phyloP scores from a whole-genome alignment of 2,329 filamentous ascomycete species.

The Penicillium nordicum region DNA sequence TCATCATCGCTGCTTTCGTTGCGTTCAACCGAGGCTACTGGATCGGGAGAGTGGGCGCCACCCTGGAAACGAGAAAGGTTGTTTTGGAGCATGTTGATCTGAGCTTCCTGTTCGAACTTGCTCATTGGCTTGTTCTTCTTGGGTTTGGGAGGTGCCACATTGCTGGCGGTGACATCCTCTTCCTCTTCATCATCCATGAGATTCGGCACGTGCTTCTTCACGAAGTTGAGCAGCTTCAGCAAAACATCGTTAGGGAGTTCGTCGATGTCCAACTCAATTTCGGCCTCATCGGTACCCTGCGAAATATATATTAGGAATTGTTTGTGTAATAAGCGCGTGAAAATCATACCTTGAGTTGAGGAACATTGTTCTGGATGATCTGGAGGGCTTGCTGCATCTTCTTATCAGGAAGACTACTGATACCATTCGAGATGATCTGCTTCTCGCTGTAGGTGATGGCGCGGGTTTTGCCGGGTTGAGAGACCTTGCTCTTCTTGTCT shows the following conservation, averaged over 20 bases:
- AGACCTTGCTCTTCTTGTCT: conserved; percentile 43
- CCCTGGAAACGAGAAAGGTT: conserved; percentile 47
- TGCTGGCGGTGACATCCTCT: conserved; percentile 35
- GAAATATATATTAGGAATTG: conserved; percentile 10
- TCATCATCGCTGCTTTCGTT: conserved; percentile 47
- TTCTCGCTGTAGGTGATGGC: conserved; percentile 78
- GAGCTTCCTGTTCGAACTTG: conserved; percentile 50
- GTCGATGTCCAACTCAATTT: conserved; percentile 50
- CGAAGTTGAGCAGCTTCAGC: conserved; percentile 45
- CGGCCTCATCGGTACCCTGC: conserved; percentile 44
- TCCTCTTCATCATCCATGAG: conserved; percentile 46
- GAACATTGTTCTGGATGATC: conserved; percentile 81
- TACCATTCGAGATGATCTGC: conserved; percentile 82
- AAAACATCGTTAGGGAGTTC: conserved; percentile 48
- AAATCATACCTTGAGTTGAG: conserved; percentile 61
- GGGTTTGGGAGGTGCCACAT: conserved; percentile 40
- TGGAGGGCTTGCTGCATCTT: conserved; percentile 77
- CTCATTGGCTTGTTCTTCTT: conserved; percentile 54
- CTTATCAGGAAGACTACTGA: conserved; percentile 73
- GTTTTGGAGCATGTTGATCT: conserved; percentile 48
- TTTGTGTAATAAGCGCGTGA: not conserved
- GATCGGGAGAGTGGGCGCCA: conserved; percentile 42
- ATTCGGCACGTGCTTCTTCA: conserved; percentile 47
- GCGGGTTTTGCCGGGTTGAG: conserved; percentile 53
- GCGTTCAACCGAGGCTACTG: conserved; percentile 43